Evolutionary conservation across 768 basidiomycete species (phyloP).

Genomic region (Tubosaeta sp.): DNA sequence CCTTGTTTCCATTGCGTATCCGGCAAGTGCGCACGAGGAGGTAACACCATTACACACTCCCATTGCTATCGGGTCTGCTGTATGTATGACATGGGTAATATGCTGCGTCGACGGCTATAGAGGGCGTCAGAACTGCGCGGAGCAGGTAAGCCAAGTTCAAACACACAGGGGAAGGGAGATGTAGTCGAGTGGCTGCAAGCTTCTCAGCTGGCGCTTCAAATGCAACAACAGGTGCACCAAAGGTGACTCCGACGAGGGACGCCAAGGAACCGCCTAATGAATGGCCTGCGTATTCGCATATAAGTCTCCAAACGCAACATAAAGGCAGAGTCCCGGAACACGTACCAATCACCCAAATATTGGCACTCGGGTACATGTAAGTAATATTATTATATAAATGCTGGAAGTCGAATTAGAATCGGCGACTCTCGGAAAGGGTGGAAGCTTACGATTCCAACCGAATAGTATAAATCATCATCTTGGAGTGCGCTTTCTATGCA

Average conservation of each 20-base stretch:
- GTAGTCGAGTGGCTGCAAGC: conserved; percentile 68
- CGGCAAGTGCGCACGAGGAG: conserved; percentile 76
- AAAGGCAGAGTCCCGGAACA: conserved; percentile 8
- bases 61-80: conserved; percentile 91
- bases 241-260: conserved; percentile 80
- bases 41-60: conserved; percentile 74
- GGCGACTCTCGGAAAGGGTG: background rate
- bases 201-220: conserved; percentile 84
- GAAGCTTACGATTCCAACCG: conserved; percentile 69
- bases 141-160: background rate
- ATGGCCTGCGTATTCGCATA: conserved; percentile 38
- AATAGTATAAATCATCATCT: conserved; percentile 85
- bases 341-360: conserved; percentile 82
- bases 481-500: conserved; percentile 77
- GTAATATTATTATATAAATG: conserved; percentile 91
- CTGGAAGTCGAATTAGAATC: conserved; percentile 34
- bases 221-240: conserved; percentile 88
- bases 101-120: conserved; percentile 64
- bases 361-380: conserved; percentile 83
- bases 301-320: background rate
- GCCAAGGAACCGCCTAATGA: conserved; percentile 86
- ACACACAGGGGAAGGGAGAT: conserved; percentile 81
- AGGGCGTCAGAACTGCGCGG: conserved; percentile 1
- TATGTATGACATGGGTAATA: conserved; percentile 88
- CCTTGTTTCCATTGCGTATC: conserved; percentile 81